Percentiles rank a stretch among this genome's conserved stretches.
phyloP scores from a whole-genome alignment of 352 stramenopile species.

The Globisporangium abappressorium region DNA sequence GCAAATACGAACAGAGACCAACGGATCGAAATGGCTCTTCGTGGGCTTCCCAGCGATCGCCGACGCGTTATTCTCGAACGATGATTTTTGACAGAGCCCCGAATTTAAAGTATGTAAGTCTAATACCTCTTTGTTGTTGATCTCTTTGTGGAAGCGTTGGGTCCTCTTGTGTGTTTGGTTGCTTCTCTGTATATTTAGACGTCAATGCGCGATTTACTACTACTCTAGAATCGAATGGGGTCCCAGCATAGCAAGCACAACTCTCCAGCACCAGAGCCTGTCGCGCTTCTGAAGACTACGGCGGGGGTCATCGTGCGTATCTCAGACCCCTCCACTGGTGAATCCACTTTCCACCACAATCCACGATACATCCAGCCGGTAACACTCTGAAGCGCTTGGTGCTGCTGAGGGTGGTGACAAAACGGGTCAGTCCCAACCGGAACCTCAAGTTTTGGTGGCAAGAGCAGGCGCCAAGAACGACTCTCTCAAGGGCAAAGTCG shows the following conservation, averaged over 20 bases:
- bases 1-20: slow-evolving; percentile 34
- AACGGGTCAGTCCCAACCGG: background rate
- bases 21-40: slow-evolving; percentile 56
- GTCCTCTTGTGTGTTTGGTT: background rate
- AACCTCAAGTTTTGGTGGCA: slow-evolving; percentile 29
- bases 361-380: slow-evolving; percentile 22
- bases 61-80: slow-evolving; percentile 59
- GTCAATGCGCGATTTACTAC: background rate
- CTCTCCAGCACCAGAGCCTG: slow-evolving; percentile 27
- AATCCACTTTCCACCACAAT: slow-evolving; percentile 48
- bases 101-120: slow-evolving; percentile 10
- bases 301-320: slow-evolving; percentile 53
- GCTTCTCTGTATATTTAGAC: slow-evolving; percentile 16
- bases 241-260: slow-evolving; percentile 26
- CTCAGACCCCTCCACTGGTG: slow-evolving; percentile 20
- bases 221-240: slow-evolving; percentile 25
- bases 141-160: background rate
- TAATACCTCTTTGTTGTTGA: background rate
- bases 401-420: slow-evolving; percentile 7
- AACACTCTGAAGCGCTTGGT: slow-evolving; percentile 10
- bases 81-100: slow-evolving; percentile 60
- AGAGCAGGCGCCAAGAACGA: slow-evolving; percentile 41
- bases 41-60: slow-evolving; percentile 64
- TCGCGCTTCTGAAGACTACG: slow-evolving; percentile 39
- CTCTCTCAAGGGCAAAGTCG: slow-evolving; percentile 44